Evolutionary conservation across 305 asterid genomes (phyloP).

Genomic region (Petunia hybrid): DNA sequence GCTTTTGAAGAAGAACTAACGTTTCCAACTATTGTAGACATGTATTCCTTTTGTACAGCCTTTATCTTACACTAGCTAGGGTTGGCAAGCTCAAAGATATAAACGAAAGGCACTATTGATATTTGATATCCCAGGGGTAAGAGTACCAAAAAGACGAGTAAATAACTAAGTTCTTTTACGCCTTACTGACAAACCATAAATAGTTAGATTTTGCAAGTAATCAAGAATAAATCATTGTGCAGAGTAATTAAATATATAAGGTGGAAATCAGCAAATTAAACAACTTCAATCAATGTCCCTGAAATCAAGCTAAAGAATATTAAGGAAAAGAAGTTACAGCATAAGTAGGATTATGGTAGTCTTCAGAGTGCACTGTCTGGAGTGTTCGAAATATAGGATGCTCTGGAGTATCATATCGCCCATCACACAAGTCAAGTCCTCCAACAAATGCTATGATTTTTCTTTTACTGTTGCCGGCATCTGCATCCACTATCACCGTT

Average conservation of each 20-base stretch:
- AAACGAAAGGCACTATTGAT: slow-evolving; percentile 23
- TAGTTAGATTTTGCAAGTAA: background rate
- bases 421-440: slow-evolving; percentile 95
- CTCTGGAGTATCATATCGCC: slow-evolving; percentile 90
- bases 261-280: slow-evolving; percentile 19
- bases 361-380: slow-evolving; percentile 78
- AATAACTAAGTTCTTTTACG: slow-evolving; percentile 5
- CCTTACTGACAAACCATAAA: background rate
- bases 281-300: background rate
- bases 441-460: slow-evolving; percentile 88
- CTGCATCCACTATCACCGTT: slow-evolving; percentile 92
- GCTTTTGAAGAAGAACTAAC: background rate
- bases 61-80: slow-evolving; percentile 26
- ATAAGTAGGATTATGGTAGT: slow-evolving; percentile 94
- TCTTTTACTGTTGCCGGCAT: slow-evolving; percentile 87
- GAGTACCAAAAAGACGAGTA: slow-evolving; percentile 2
- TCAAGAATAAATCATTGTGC: background rate
- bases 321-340: slow-evolving; percentile 55
- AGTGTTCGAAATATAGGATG: slow-evolving; percentile 81
- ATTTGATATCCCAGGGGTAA: background rate
- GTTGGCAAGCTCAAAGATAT: slow-evolving; percentile 28
- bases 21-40: slow-evolving; percentile 16
- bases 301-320: background rate
- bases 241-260: background rate
- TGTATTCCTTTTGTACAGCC: background rate